Conservation (phyloP, 2,329 filamentous ascomycete genomes). For the Fusarium veterinarium region DNA sequence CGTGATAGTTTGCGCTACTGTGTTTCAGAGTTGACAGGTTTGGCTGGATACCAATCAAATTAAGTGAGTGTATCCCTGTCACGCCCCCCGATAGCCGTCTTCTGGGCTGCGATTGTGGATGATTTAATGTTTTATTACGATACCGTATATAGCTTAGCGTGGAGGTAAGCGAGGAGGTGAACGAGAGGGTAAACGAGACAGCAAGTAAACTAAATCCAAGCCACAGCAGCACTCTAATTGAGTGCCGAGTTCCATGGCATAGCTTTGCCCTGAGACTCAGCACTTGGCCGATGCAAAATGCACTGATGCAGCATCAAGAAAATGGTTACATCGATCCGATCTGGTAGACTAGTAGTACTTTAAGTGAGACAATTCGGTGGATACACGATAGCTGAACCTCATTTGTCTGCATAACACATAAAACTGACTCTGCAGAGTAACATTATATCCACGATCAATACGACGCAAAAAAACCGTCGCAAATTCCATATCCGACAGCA, state of each 20-base stretch:
- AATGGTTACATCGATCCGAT: neutral
- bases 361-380: neutral
- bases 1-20: neutral
- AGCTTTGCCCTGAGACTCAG: neutral
- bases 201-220: neutral
- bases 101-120: neutral
- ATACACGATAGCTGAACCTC: neutral
- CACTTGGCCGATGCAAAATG: neutral
- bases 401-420: too few relatives aligned
- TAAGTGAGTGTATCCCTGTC: neutral
- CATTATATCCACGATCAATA: neutral
- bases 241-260: neutral
- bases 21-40: neutral
- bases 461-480: neutral
- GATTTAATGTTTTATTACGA: neutral
- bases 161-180: neutral
- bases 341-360: neutral
- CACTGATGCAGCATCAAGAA: neutral
- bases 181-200: neutral
- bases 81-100: neutral
- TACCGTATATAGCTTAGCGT: neutral
- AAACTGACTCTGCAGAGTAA: neutral
- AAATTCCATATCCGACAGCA: neutral
- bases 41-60: constrained; percentile 1
- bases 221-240: neutral